Percentiles rank a stretch among this genome's conserved stretches.
Evolutionary conservation across 2,329 filamentous ascomycete species (phyloP).

Genomic region (Talaromyces sp.): DNA sequence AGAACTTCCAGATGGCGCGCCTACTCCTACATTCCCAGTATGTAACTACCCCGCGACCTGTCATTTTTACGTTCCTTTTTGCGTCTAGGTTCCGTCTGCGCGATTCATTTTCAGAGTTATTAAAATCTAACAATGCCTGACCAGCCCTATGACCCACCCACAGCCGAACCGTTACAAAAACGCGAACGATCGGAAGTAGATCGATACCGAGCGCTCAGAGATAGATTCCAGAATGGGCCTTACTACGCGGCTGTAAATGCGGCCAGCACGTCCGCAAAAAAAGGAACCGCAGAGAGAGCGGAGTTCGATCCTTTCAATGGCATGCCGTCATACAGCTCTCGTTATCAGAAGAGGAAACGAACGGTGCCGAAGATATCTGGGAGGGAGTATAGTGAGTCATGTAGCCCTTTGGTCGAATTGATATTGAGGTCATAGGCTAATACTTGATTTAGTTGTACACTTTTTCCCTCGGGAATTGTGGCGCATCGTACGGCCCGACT

Average conservation of each 20-base stretch:
- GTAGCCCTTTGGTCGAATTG: not conserved
- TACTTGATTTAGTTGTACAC: slow-evolving; percentile 47
- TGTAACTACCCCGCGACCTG: slow-evolving; percentile 22
- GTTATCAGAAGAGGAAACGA: slow-evolving; percentile 57
- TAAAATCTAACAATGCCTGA: not conserved
- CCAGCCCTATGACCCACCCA: slow-evolving; percentile 41
- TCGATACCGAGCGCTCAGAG: slow-evolving; percentile 53
- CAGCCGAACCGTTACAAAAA: slow-evolving; percentile 32
- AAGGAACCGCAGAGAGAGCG: slow-evolving; percentile 44
- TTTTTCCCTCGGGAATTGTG: slow-evolving; percentile 61
- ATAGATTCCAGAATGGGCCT: slow-evolving; percentile 58
- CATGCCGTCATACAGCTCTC: slow-evolving; percentile 60
- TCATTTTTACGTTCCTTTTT: no score
- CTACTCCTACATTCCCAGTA: slow-evolving; percentile 51
- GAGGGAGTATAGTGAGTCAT: slow-evolving; percentile 55
- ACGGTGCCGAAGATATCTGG: slow-evolving; percentile 55
- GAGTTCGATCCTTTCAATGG: slow-evolving; percentile 62
- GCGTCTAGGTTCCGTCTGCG: no score
- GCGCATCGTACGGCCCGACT: slow-evolving; percentile 52
- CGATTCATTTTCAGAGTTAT: not conserved
- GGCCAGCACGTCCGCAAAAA: slow-evolving; percentile 42
- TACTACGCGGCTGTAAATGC: slow-evolving; percentile 56
- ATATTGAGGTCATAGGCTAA: not conserved
- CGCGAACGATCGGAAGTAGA: slow-evolving; percentile 51
- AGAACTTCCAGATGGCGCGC: slow-evolving; percentile 45